Evolutionary conservation across 371 early-diverging fungal genomes (phyloP), one percentile per base, ranked within the genome.

Genomic region (Saksenaea vasiformis): DNA sequence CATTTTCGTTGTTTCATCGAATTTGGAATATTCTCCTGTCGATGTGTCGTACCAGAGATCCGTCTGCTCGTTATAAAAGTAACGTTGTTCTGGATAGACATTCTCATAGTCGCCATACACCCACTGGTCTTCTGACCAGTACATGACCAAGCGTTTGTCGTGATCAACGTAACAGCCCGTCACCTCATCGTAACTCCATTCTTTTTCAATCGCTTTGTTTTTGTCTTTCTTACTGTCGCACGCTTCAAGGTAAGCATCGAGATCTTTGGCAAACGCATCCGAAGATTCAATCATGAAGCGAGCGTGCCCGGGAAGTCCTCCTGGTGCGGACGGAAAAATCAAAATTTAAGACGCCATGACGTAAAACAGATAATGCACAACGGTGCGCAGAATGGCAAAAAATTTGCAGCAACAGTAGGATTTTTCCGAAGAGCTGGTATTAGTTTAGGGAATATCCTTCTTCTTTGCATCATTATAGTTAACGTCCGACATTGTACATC

Each of bases 21-120:
- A 72, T 2, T 65, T 61, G 5, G 69, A 76, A 22, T 73, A 76
- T 17, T 69, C 60, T 0, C 68, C 55, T 2, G 73, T 70, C 3
- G 61, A 17, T 5, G 68, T 66, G 19, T 79, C 77, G 36, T 72
- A 69, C 74, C 77, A 79, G 14, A 71, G 34, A 60, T 74, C 71
- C 3, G 64, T 65, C 13, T 70, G 53, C 15, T 67, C 41, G 43
- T 79, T 71, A 51, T 68, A 78, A 5, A 73, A 38, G 34, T 78
- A 78, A 3, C 70, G 71, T 13, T 62, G 54, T 11, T 55, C 41
- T 9, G 56, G 26, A 13, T 37, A 35, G 4, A 37, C 24, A n/a
- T 11, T 54, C 13, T 11, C 37, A 31, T 72, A 72, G 39, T 72
- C 72, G 5, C 69, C 66, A 27, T 58, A 43, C 10, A 62, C 36